Evolutionary conservation across 2,329 filamentous ascomycete genomes (phyloP), one percentile per base, ranked within the genome.

Genomic region (Botrytis squamosa): DNA sequence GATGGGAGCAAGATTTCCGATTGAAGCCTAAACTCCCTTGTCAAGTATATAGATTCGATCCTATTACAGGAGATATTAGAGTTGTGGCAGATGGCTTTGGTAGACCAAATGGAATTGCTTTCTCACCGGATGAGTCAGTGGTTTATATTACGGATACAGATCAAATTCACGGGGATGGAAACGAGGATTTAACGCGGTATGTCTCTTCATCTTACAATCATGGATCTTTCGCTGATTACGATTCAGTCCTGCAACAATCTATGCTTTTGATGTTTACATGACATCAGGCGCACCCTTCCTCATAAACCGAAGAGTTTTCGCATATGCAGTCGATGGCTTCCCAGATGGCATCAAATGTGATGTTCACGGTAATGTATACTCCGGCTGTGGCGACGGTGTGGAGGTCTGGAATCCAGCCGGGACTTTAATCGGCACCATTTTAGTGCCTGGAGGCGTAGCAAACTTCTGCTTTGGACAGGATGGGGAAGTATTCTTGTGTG

Each of bases 301-400:
- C 6, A 72, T 70, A 10, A 79, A 80, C 62, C 72, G 74, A 49
- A 68, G 79, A 73, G 84, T 85, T 0, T 92, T 92, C 77, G 88
- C 90, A 0, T 90, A 86, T 75, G 82, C 84, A 3, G 84, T 86
- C 65, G 79, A 83, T 2, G 86, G 88, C 3, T 82, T 89, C 3
- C 88, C 90, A 0, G 90, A 92, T 75, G 90, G 90, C 81, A 82
- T 88, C 74, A 86, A 87, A 75, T 84, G 84, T 59, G 88, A 89
- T 76, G 82, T 82, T 1, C 76, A 84, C 4, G 88, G 88, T 3
- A 89, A 89, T 78, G 84, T 89, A 1, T 89, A 88, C 80, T 83
- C 84, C 40, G 87, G 85, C 0, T 87, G 86, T 74, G 86, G 85
- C 0, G 87, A 89, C 77, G 87, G 87, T 0, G 81, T 89, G 33